Evolutionary conservation across 768 basidiomycete genomes (phyloP), one percentile per base, ranked within the genome.

Genomic region (Phylloporus sp.): DNA sequence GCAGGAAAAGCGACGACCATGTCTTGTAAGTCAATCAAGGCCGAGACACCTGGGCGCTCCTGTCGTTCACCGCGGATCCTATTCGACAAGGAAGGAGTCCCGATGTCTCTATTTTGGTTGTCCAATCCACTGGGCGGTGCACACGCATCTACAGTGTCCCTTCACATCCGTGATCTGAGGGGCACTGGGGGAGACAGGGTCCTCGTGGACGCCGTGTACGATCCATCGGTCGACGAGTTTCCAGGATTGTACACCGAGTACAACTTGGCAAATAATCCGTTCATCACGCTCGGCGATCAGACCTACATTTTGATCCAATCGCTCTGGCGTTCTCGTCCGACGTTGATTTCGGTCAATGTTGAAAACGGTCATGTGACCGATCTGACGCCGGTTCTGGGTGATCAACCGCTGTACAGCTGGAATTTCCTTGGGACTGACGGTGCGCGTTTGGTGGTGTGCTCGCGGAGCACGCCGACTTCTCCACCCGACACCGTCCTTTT

Each of bases 161-260:
- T 88, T 0, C 74, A 81, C 52, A 49, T 67, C 1, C 61, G 72
- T 8, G 67, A 77, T 46, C 63, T 79, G 45, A 45, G 15, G 9
- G 52, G 46, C 6, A 43, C 9, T 7, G 13, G 13, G 1, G 34
- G 42, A 5, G 49, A 56, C 21, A 49, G 47, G 40, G 27, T 67
- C 13, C 59, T 82, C 3, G 70, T 81, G 1, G 72, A 72, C 9
- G 54, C 66, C 2, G 70, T 79, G 3, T 62, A 68, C 36, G 71
- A 74, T 22, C 69, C 74, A 0, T 53, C 56, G 3, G 29, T 51
- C 3, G 58, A 59, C 28, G 71, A 66, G 0, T 87, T 86, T 61
- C 85, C 84, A 0, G 85, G 86, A 0, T 63, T 88, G 2, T 87
- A 80, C 52, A 70, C 77, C 6, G 69, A 76, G 15, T 71, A 66